Conservation (phyloP, 768 basidiomycete species). For the Calocybe gangraenosa region DNA sequence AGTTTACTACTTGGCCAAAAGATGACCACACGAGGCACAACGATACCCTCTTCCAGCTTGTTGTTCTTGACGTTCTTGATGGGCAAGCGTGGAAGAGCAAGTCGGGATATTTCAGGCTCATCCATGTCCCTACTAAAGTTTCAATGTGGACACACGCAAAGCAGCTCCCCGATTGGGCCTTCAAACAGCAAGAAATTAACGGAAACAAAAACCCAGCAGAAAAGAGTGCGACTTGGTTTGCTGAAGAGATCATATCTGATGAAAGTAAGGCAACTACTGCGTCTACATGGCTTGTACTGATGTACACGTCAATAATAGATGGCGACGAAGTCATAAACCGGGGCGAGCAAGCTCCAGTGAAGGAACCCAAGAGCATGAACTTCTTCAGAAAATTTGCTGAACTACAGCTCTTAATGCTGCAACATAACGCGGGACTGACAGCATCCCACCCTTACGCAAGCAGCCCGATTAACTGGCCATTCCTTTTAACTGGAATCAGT, state of each 20-base stretch:
- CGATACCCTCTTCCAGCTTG: conserved; percentile 84
- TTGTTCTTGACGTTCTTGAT: conserved; percentile 67
- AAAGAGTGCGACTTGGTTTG: conserved; percentile 83
- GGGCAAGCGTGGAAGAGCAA: conserved; percentile 92
- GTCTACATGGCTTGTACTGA: conserved; percentile 3
- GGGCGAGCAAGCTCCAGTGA: conserved; percentile 45
- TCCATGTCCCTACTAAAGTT: conserved; percentile 88
- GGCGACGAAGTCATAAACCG: conserved; percentile 54
- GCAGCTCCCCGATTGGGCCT: conserved; percentile 93
- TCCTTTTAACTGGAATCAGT: conserved; percentile 92
- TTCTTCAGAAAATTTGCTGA: conserved; percentile 96
- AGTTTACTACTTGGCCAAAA: conserved; percentile 90
- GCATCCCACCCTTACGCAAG: conserved; percentile 98
- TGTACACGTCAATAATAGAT: conserved; percentile 27
- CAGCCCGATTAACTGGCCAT: conserved; percentile 97
- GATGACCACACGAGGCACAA: conserved; percentile 75
- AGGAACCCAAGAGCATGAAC: conserved; percentile 75
- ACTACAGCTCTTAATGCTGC: conserved; percentile 91
- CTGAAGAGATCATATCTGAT: conserved; percentile 74
- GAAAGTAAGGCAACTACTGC: conserved; percentile 49
- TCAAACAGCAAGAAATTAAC: conserved; percentile 96
- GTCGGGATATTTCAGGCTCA: conserved; percentile 85
- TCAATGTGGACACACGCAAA: conserved; percentile 90
- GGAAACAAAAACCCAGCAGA: conserved; percentile 91
- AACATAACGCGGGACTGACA: conserved; percentile 98